These are phyloP conservation scores for Gracilaria caudata DNA, from an alignment of 23 red algal species.

Conservation along the genomic window DNA sequence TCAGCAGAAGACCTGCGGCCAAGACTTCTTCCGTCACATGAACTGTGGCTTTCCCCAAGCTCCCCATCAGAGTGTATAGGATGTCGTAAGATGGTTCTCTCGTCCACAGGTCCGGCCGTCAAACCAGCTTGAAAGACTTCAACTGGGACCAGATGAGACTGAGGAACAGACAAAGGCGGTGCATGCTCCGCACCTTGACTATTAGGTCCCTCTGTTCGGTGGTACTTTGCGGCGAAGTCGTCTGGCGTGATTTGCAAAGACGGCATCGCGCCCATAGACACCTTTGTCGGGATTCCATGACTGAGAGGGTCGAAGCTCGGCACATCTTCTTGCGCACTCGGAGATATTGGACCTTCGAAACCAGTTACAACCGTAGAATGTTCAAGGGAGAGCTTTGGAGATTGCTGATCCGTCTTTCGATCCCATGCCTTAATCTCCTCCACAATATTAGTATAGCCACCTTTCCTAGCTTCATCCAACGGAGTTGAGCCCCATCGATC, in stretches of 20 bases:
- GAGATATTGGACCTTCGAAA: background rate
- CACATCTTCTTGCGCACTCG: constrained; percentile 17
- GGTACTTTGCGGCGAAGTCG: constrained; percentile 63
- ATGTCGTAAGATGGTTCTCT: background rate
- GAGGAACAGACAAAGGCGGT: constrained; percentile 16
- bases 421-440: constrained; percentile 44
- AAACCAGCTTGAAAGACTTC: constrained; percentile 23
- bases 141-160: constrained; percentile 16
- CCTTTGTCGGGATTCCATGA: constrained; percentile 32
- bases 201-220: constrained; percentile 1
- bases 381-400: background rate
- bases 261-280: constrained; percentile 52
- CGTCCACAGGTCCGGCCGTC: background rate
- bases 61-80: constrained; percentile 13
- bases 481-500: constrained; percentile 91
- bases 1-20: background rate
- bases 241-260: constrained; percentile 45
- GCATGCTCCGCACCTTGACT: constrained; percentile 8
- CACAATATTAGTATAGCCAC: constrained; percentile 34
- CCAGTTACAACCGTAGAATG: background rate
- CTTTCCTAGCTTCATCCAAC: constrained; percentile 79
- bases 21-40: background rate
- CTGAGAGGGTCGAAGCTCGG: constrained; percentile 45
- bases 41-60: background rate
- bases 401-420: constrained; percentile 27